Evolutionary conservation across 2,329 filamentous ascomycete species (phyloP), one percentile per base, ranked within the genome.

Genomic region (Claviceps capensis): DNA sequence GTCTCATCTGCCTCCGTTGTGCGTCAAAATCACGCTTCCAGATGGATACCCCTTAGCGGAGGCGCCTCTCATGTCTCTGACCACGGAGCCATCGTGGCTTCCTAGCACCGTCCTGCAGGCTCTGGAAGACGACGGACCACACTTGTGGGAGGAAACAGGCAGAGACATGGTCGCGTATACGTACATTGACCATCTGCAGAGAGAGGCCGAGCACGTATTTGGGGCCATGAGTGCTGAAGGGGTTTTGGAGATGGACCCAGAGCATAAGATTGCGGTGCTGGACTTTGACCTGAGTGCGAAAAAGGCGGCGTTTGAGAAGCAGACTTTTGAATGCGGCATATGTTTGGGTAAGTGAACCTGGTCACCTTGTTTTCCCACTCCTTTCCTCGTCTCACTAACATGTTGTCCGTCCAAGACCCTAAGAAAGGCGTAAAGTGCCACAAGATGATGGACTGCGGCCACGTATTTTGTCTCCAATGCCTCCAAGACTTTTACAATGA

Each of bases 381-480:
- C 7, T 5, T 23, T 2, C 9, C 26, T 11, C 14, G 13, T 40
- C 14, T 17, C 16, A 19, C 52, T 54, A 23, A 54, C 53, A 37
- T 17, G 34, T 17, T 11, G 30, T 34, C 30, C 30, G 30, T 34
- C 1, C 5, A 52, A 78, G 91, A 97, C 65, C 89, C 89, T 0
- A 95, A 95, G 67, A 96, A 94, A 65, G 93, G 93, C 1, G 68
- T 72, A 0, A 77, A 74, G 11, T 97, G 93, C 65, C 86, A 97
- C 69, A 79, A 81, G 43, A 83, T 97, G 75, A 69, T 85, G 46
- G 81, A 84, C 53, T 98, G 93, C 65, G 82, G 81, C 0, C 91
- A 98, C 64, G 88, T 97, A 40, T 98, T 97, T 63, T 98, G 93
- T 66, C 71, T 84, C 17, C 68, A 80, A n/a, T 98, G 93, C 62